phyloP scores from a whole-genome alignment of 495 filamentous ascomycete genomes.

The Neurospora hispaniola region DNA sequence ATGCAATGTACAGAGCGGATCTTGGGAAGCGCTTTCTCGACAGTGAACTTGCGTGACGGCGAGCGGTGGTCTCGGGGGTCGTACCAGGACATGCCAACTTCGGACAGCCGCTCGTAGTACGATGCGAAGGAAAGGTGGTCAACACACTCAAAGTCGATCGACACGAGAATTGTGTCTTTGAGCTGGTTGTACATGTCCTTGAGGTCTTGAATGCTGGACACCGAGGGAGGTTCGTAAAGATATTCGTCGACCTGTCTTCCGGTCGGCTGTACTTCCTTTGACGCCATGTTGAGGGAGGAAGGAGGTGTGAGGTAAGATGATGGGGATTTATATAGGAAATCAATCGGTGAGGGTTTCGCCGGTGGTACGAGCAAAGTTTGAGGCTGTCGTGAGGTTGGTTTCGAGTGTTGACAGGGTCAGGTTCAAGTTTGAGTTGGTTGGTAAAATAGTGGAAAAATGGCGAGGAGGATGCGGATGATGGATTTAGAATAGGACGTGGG shows the following conservation, averaged over 20 bases:
- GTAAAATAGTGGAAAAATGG: too few relatives aligned
- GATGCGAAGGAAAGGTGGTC: background rate
- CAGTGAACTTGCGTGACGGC: background rate
- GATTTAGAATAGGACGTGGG: too few relatives aligned
- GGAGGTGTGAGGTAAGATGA: too few relatives aligned
- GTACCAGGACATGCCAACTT: background rate
- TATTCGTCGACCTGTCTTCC: background rate
- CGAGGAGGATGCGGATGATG: too few relatives aligned
- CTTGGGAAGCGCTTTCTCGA: background rate
- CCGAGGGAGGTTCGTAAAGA: background rate
- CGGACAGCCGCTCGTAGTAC: background rate
- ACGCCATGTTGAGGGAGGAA: background rate
- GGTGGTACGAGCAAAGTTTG: too few relatives aligned
- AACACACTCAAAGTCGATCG: background rate
- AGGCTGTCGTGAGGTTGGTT: too few relatives aligned
- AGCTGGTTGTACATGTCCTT: background rate
- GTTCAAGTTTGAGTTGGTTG: too few relatives aligned
- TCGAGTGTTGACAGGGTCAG: too few relatives aligned
- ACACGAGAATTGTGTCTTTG: background rate
- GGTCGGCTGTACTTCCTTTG: background rate
- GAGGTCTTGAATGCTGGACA: background rate
- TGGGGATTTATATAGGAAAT: too few relatives aligned
- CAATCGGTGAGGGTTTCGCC: too few relatives aligned
- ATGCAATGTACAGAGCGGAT: background rate
- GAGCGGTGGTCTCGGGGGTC: background rate